Base-by-base conservation (phyloP, 352 stramenopile species). In the Globisporangium paddicum region DNA sequence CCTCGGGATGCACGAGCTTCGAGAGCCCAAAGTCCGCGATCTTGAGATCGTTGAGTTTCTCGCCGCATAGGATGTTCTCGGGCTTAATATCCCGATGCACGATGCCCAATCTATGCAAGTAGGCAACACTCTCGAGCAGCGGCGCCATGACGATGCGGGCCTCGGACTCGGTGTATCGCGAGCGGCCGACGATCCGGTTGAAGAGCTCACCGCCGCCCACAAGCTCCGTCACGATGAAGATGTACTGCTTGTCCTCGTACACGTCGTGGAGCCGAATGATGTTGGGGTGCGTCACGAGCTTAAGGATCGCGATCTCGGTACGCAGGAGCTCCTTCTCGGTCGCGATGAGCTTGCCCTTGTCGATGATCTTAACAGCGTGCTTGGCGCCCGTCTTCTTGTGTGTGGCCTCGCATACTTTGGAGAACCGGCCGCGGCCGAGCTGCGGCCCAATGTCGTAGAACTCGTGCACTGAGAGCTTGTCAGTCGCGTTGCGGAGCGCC, bases 201-300 rank as follows among this genome's bases (percentile, higher is more conserved):
- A 99, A 99, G 6, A 99, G 69, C 64, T 99, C 96, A 16, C 97
- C 96, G n/a, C 96, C 97, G 8, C 77, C 74, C 2, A 98, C 79
- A 0, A 99, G 79, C 70, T 99, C 97, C 69, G 98, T 98, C 28
- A 99, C 96, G 46, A 99, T 94, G 77, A 98, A 99, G 62, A 99
- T 97, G 64, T 93, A 76, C 67, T 95, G 83, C 28, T 87, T 82
- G 57, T 90, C 85, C 58, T 98, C 93, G 67, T 96, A 98, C n/a
- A 97, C 86, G 35, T 97, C 93, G 45, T 87, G 67, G 16, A 95
- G 66, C 0, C 66, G 73, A 30, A 97, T 93, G 58, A 97, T 95
- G 63, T 96, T 87, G 11, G 81, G 81, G 69, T 97, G 88, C 13
- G 75, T 82, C 30, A 98, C 93, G 34, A 98, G 82, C 59, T 96